A percentile compares a stretch with the other conserved stretches of the same genome.
These are phyloP conservation scores for Parafenestella ontariensis DNA, from an alignment of 2,329 filamentous ascomycete species.

Conservation along the genomic window DNA sequence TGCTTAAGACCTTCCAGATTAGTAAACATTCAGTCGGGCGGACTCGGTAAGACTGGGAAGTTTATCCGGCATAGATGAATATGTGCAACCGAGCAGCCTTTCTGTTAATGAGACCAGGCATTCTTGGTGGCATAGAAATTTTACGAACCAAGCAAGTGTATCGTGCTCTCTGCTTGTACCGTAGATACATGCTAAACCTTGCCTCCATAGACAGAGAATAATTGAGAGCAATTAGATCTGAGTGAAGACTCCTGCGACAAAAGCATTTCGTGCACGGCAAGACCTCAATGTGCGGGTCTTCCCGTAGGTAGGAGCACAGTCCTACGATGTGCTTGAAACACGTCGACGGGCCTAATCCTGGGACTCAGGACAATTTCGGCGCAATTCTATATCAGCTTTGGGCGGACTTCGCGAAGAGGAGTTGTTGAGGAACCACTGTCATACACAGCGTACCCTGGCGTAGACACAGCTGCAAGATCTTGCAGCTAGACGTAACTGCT, in stretches of 20 bases:
- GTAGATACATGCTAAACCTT: neutral
- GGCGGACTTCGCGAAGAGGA: neutral
- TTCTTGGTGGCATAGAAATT: neutral
- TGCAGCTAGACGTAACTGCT: slow-evolving; percentile 6
- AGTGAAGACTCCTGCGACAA: neutral
- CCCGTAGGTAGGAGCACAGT: neutral
- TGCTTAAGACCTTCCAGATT: neutral
- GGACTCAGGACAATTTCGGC: neutral
- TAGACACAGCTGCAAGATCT: slow-evolving; percentile 11
- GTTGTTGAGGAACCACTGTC: neutral
- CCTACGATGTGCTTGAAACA: neutral
- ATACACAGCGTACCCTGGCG: neutral
- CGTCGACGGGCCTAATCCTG: neutral
- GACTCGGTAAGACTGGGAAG: neutral
- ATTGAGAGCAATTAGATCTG: neutral
- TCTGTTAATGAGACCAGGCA: neutral
- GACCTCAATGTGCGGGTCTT: neutral
- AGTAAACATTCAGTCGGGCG: neutral
- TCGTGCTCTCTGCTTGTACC: neutral
- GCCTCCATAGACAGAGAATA: neutral
- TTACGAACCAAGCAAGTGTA: neutral
- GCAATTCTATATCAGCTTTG: neutral
- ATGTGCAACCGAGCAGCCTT: neutral
- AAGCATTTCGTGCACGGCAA: neutral
- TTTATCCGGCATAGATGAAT: neutral